phyloP scores from a whole-genome alignment of 805 yeast species.

The Phaffomyces thermotolerans region DNA sequence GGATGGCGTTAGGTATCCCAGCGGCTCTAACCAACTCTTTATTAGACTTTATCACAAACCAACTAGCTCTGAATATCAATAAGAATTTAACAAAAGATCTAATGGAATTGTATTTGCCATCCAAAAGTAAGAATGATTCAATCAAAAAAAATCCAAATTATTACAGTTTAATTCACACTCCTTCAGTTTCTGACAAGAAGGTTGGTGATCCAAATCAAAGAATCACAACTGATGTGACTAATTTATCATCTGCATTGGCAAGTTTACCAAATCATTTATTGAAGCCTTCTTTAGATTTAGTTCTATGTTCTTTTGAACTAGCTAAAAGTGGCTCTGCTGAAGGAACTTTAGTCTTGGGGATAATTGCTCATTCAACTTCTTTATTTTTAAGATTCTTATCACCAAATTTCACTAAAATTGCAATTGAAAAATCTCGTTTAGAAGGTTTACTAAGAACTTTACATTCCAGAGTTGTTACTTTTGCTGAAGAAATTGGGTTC shows the following conservation, averaged over 20 bases:
- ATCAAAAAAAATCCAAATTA: slow-evolving; percentile 52
- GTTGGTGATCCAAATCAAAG: slow-evolving; percentile 77
- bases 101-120: slow-evolving; percentile 66
- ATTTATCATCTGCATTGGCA: slow-evolving; percentile 65
- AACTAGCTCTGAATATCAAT: slow-evolving; percentile 53
- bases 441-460: slow-evolving; percentile 81
- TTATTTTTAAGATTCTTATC: slow-evolving; percentile 65
- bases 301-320: slow-evolving; percentile 74
- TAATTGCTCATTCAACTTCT: slow-evolving; percentile 77
- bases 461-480: slow-evolving; percentile 73
- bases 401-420: slow-evolving; percentile 82
- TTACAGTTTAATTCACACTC: slow-evolving; percentile 62
- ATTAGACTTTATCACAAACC: slow-evolving; percentile 51
- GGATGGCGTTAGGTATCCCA: slow-evolving; percentile 86
- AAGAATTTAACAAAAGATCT: slow-evolving; percentile 56
- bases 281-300: slow-evolving; percentile 74
- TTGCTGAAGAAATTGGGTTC: slow-evolving; percentile 82
- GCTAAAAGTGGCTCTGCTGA: slow-evolving; percentile 46
- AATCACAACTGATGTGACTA: slow-evolving; percentile 70
- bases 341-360: slow-evolving; percentile 70
- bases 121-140: slow-evolving; percentile 27
- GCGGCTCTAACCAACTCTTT: slow-evolving; percentile 74
- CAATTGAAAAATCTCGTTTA: slow-evolving; percentile 65
- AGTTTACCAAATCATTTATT: slow-evolving; percentile 75
- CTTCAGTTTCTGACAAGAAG: slow-evolving; percentile 27